phyloP scores from a whole-genome alignment of 805 yeast genomes.

The Hanseniaspora osmophila region DNA sequence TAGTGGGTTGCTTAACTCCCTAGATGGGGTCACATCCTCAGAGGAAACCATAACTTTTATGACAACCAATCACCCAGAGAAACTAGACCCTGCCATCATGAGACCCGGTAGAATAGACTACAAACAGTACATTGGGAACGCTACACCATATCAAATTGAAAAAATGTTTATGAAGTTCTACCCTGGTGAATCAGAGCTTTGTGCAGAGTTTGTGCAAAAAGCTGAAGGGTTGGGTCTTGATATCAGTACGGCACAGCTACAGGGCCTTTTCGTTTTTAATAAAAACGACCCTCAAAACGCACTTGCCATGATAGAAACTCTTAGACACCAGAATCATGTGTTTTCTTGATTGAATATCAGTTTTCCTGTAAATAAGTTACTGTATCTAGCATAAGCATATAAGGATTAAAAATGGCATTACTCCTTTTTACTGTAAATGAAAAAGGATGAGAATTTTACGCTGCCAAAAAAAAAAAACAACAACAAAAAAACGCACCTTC shows the following conservation, averaged over 20 bases:
- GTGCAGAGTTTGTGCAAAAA: slow-evolving; percentile 28
- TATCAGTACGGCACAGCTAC: slow-evolving; percentile 86
- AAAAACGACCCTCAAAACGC: slow-evolving; percentile 74
- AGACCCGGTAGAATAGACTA: slow-evolving; percentile 92
- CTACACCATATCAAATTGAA: slow-evolving; percentile 66
- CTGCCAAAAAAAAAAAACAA: too few species aligned
- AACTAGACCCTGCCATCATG: slow-evolving; percentile 79
- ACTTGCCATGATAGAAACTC: slow-evolving; percentile 39
- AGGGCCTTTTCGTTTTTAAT: slow-evolving; percentile 87
- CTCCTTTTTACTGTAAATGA: too few species aligned
- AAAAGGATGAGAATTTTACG: too few species aligned
- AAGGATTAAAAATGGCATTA: too few species aligned
- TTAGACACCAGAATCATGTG: slow-evolving; percentile 23
- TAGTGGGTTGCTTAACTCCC: slow-evolving; percentile 82
- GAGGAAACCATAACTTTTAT: slow-evolving; percentile 92
- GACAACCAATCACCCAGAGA: slow-evolving; percentile 97
- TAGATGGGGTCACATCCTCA: slow-evolving; percentile 95
- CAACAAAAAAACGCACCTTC: not conserved
- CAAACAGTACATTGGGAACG: slow-evolving; percentile 72
- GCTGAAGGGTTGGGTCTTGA: slow-evolving; percentile 31
- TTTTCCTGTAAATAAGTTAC: too few species aligned
- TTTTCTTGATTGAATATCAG: slow-evolving; percentile 8
- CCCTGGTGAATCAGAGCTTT: slow-evolving; percentile 43
- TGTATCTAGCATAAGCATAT: too few species aligned
- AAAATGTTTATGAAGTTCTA: slow-evolving; percentile 84